Base-by-base conservation (phyloP, 257 asterid species). In the Gardenia jasminoides region DNA sequence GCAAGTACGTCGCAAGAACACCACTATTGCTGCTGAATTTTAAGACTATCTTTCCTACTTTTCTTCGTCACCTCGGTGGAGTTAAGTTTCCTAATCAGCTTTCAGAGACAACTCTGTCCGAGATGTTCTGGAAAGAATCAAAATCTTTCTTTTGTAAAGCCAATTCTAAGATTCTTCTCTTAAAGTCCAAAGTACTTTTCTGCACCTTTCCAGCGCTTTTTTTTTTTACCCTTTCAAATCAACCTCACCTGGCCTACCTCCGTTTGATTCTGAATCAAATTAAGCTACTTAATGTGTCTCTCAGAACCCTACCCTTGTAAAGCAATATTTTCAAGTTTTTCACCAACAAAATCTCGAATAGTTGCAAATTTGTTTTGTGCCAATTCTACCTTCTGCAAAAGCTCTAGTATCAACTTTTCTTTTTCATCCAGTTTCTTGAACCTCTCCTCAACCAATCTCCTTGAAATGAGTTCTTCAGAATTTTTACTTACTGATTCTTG, bases 101-200 rank as follows among this genome's bases (percentile, higher is more conserved):
- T 48, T 48, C 16, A 11, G 54, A 9, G 54, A 48, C 16, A 48
- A 46, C 48, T 46, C 48, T 46, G 11, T 17, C 54, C 13, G 56
- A 20, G 56, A 50, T 50, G 16, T 50, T 48, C 13, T 50, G 56
- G 13, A 50, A 20, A 50, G 56, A 50, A 50, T 50, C 56, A 50
- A 50, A 17, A 20, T 15, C 56, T 10, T 50, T 13, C 16, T 15
- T 50, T 12, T 50, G 56, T 1, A 50, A 4, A 4, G 20, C 56
- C 36, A 82, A 50, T 50, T 84, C 83, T 67, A 68, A 84, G 58
- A 67, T 30, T 79, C 82, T 71, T 84, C 81, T 89, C 87, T 47
- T 73, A 85, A 44, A 74, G 52, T 13, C 15, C 79, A 81, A 74
- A 86, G 84, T 74, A n/a, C n/a, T n/a, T n/a, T 70, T 74, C 10